Evolutionary conservation across 805 yeast species (phyloP), one percentile per base, ranked within the genome.

Genomic region (Millerago galiae): DNA sequence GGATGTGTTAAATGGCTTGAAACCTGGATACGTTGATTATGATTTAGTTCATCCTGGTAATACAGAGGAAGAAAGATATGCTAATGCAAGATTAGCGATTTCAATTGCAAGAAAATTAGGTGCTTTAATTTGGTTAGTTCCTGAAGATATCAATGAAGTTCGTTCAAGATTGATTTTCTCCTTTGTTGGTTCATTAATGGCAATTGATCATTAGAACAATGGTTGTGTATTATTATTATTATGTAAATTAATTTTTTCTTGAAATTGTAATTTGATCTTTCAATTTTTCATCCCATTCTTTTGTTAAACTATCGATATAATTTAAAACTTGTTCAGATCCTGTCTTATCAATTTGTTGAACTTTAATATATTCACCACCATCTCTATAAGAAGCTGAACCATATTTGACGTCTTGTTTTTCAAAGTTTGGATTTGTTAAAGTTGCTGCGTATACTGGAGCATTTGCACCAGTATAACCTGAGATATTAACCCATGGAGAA

Each of bases 41-140:
- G 91, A 85, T 56, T 76, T 93, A 55, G 98, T 93, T 5, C 74
- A 82, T 42, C 76, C 81, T 39, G 95, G 95, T 34, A 62, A 66
- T 34, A 79, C 84, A 29, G 93, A 83, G 14, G 96, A 88, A 47
- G 96, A 91, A 51, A 77, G 74, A 59, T 88, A 88, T 60, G 95
- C 95, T 33, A 93, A 93, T 62, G 99, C 98, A 16, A 84, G 87
- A 70, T 76, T 93, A 62, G 99, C 99, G 16, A 93, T 93, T 61
- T 93, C 98, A 2, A 93, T 93, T 58, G 99, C 99, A 29, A 84
- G 99, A 75, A 93, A 93, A 66, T 70, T 93, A 54, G 99, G 99
- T 48, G 99, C 96, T 33, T 78, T 93, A 61, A 93, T 93, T 58
- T 93, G 97, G 97, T 75, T 93, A 54, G 96, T 93, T n/a, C 99